Evolutionary conservation across 164 flowering plant species (phyloP), one percentile per base, ranked within the genome.

Genomic region (Stephania cephalantha): DNA sequence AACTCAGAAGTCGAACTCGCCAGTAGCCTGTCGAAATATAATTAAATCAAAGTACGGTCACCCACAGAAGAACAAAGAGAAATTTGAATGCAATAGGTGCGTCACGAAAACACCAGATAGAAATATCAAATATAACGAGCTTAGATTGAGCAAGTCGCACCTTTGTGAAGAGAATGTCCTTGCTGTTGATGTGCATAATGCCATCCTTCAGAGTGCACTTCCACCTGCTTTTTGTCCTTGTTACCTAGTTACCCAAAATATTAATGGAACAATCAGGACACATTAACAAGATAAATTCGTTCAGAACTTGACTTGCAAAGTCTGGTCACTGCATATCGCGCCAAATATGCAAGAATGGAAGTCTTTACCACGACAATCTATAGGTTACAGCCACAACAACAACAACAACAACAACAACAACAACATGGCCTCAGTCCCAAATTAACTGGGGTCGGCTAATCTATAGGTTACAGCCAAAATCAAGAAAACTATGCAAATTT

Each of bases 211-310:
- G 87, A 2, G 88, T 86, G 87, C 97, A 95, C 77, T 91, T 95
- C 99, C 99, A 93, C 85, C 86, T 84, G 93, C 93, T 95, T 86
- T 95, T 95, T 77, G 99, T 89, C 53, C 98, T 89, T 6, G 94
- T 90, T 61, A 93, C 98, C 97, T 95, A 67, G 20, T 5, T 73
- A 78, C 55, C 44, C 71, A 77, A 74, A 35, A 74, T 64, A 61
- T 35, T 66, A 66, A 65, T 44, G 18, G 11, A 0, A 9, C 10
- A 25, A 68, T 13, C 46, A 73, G 55, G 52, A 46, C 46, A 50
- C 8, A 9, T 45, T 46, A 31, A 29, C 31, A 50, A 50, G 55
- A 50, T 50, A 9, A 50, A 50, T 11, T 7, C 15, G 9, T 50
- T 15, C 11, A 9, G 55, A 15, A 50, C 55, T 50, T 9, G 11